Conservation (phyloP, 306 rosid genomes). For the Erythrophleum fordii region DNA sequence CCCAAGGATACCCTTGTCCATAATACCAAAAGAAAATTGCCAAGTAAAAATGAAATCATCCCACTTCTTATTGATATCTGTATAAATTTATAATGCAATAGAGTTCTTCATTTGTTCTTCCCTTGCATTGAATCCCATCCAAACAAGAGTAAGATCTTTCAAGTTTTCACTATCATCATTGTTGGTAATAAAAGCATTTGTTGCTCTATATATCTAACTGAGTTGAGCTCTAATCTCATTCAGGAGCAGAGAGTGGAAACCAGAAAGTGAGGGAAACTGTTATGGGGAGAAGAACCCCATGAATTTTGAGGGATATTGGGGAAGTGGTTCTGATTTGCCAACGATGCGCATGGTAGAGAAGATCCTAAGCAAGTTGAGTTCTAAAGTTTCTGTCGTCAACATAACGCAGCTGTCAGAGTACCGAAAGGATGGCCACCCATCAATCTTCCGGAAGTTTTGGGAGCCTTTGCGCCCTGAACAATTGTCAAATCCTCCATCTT, state of each 20-base stretch:
- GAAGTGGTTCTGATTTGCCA: conserved; percentile 91
- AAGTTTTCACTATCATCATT: background rate
- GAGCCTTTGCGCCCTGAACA: conserved; percentile 75
- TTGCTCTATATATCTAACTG: conserved; percentile 18
- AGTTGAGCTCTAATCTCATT: conserved; percentile 36
- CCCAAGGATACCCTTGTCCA: background rate
- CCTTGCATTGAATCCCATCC: background rate
- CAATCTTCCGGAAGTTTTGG: conserved; percentile 93
- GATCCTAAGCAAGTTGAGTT: conserved; percentile 59
- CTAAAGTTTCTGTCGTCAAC: conserved; percentile 80
- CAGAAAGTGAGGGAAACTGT: conserved; percentile 80
- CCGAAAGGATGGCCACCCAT: conserved; percentile 94
- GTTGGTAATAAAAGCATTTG: background rate
- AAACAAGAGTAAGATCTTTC: background rate
- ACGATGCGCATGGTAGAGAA: conserved; percentile 75
- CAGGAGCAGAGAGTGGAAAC: conserved; percentile 92
- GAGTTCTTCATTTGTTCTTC: background rate
- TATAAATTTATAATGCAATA: background rate
- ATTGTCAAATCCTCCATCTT: conserved; percentile 75
- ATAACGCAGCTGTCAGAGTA: conserved; percentile 93
- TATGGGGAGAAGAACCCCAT: conserved; percentile 72
- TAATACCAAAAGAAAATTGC: background rate
- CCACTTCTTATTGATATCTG: background rate
- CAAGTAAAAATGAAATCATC: background rate
- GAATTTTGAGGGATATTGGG: conserved; percentile 79